A percentile compares a stretch with the other conserved stretches of the same genome.
phyloP scores from a whole-genome alignment of 495 filamentous ascomycete genomes.

The Neurospora cerealis region DNA sequence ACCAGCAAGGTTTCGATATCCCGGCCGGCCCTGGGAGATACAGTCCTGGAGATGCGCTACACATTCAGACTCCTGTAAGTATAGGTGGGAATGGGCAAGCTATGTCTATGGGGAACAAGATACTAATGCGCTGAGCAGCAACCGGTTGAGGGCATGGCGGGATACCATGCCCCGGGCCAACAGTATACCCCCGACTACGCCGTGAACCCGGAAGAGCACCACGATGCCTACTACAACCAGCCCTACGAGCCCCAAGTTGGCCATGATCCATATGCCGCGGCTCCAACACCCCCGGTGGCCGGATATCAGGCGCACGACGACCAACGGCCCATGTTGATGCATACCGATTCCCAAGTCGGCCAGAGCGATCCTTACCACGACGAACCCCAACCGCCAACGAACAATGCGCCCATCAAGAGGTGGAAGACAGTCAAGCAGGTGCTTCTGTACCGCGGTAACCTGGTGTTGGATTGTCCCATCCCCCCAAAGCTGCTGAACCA shows the following conservation, averaged over 20 bases:
- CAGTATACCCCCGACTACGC: slow-evolving; percentile 53
- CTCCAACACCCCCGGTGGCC: slow-evolving; percentile 31
- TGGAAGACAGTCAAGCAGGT: slow-evolving; percentile 99
- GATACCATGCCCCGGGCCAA: slow-evolving; percentile 59
- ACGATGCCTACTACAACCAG: slow-evolving; percentile 76
- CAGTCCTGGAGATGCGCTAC: slow-evolving; percentile 51
- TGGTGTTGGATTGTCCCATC: slow-evolving; percentile 95
- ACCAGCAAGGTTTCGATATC: slow-evolving; percentile 53
- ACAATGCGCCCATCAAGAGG: slow-evolving; percentile 54
- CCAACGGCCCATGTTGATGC: slow-evolving; percentile 39
- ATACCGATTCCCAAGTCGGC: slow-evolving; percentile 34
- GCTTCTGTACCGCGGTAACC: slow-evolving; percentile 89
- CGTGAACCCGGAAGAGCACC: slow-evolving; percentile 71
- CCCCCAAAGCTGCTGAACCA: slow-evolving; percentile 79
- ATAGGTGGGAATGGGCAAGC: not conserved
- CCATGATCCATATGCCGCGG: not conserved
- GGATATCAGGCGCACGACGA: slow-evolving; percentile 45
- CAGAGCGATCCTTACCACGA: slow-evolving; percentile 39
- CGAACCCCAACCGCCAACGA: slow-evolving; percentile 37
- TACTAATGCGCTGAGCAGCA: slow-evolving; percentile 39
- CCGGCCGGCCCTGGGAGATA: slow-evolving; percentile 47
- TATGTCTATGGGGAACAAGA: not conserved
- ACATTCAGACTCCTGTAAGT: slow-evolving; percentile 63
- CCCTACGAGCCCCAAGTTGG: slow-evolving; percentile 58
- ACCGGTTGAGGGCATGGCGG: slow-evolving; percentile 67